Conservation (phyloP, 2,329 filamentous ascomycete species). For the Coniella lustricola region DNA sequence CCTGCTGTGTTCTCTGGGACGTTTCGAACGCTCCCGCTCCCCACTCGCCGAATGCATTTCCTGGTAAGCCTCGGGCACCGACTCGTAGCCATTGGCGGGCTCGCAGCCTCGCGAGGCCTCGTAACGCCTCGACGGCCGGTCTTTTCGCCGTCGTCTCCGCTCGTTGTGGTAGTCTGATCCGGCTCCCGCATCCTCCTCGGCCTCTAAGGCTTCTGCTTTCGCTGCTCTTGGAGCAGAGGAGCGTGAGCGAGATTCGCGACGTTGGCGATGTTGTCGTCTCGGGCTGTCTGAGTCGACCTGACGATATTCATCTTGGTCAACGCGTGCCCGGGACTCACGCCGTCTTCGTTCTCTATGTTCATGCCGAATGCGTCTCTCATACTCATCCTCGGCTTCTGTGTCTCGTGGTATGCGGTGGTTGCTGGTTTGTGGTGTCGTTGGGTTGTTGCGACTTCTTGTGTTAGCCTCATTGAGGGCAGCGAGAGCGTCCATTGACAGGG, state of each 20-base stretch:
- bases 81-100: neutral
- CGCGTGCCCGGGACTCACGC: constrained; percentile 12
- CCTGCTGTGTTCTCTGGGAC: constrained; percentile 8
- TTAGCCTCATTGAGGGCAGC: constrained; percentile 21
- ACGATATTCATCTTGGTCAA: constrained; percentile 12
- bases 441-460: neutral
- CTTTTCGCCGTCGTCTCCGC: constrained; percentile 10
- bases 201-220: neutral
- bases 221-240: constrained; percentile 3
- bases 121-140: constrained; percentile 1
- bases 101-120: no score
- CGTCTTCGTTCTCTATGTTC: constrained; percentile 14
- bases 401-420: no score
- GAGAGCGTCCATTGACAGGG: constrained; percentile 23
- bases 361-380: constrained; percentile 11
- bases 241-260: constrained; percentile 10
- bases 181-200: constrained; percentile 9
- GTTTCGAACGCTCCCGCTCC: constrained; percentile 12
- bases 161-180: constrained; percentile 7
- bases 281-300: constrained; percentile 12
- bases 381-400: constrained; percentile 9
- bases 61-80: constrained; percentile 7
- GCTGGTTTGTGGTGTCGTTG: neutral
- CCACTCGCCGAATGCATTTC: constrained; percentile 11
- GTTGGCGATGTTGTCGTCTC: constrained; percentile 5